Conservation (phyloP, 108 stramenopile species). For the Nannochloropsis gaditana region DNA sequence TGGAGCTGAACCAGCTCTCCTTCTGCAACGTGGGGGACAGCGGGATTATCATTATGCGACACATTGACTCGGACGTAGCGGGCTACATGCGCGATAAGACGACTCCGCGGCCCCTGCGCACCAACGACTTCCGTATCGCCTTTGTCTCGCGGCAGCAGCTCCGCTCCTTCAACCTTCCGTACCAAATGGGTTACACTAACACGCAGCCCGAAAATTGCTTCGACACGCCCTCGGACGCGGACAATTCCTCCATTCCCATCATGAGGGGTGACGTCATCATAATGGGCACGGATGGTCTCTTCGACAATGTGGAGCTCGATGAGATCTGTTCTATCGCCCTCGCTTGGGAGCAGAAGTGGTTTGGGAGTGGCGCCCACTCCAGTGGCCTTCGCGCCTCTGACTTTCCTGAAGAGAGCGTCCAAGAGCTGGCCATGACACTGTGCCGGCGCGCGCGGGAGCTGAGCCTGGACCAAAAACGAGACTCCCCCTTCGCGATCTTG, state of each 20-base stretch:
- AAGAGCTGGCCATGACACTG: slow-evolving; percentile 47
- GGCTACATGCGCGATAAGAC: slow-evolving; percentile 71
- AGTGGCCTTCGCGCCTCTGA: slow-evolving; percentile 62
- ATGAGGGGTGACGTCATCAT: slow-evolving; percentile 87
- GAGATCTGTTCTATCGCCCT: slow-evolving; percentile 72
- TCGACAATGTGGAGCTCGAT: slow-evolving; percentile 92
- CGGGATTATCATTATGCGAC: slow-evolving; percentile 83
- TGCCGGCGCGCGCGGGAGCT: slow-evolving; percentile 68
- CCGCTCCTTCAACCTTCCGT: slow-evolving; percentile 88
- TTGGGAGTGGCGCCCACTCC: slow-evolving; percentile 49
- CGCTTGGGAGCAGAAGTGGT: slow-evolving; percentile 78
- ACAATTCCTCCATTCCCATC: slow-evolving; percentile 78
- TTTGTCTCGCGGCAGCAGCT: slow-evolving; percentile 92
- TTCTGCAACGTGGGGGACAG: slow-evolving; percentile 91
- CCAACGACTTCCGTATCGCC: slow-evolving; percentile 74
- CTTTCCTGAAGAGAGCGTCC: slow-evolving; percentile 52
- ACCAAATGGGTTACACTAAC: slow-evolving; percentile 72
- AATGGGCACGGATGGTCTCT: slow-evolving; percentile 90
- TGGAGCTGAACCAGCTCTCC: slow-evolving; percentile 75
- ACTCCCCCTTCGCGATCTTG: slow-evolving; percentile 88
- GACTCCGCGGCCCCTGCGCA: slow-evolving; percentile 64
- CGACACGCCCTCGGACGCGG: slow-evolving; percentile 71
- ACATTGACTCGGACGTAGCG: slow-evolving; percentile 84
- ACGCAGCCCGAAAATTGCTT: slow-evolving; percentile 59
- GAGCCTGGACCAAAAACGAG: slow-evolving; percentile 65